Percentiles rank a stretch among this genome's conserved stretches.
Conservation (phyloP, 192 early-diverging fungal species). For the Rhizoclosmatium globosum region DNA sequence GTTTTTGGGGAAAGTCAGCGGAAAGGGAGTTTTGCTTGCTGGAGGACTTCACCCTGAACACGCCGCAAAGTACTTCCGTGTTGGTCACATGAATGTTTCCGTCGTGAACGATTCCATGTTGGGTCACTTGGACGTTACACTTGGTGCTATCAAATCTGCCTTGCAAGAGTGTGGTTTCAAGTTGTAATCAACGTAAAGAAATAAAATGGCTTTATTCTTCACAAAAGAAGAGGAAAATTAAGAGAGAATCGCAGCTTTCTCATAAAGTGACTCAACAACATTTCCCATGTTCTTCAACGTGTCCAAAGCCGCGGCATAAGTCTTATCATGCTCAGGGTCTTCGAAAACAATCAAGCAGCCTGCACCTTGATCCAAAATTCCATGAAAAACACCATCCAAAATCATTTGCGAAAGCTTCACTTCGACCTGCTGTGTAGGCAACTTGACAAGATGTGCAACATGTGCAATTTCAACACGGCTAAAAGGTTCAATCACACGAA, state of each 20-base stretch:
- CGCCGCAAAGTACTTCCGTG: constrained; percentile 91
- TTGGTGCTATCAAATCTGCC: constrained; percentile 48
- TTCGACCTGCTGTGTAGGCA: constrained; percentile 94
- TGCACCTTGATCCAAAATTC: constrained; percentile 97
- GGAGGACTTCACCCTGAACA: constrained; percentile 88
- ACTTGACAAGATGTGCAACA: constrained; percentile 91
- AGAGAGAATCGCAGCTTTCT: constrained; percentile 67
- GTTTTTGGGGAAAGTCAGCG: constrained; percentile 80
- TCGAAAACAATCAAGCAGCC: constrained; percentile 97
- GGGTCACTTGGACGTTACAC: constrained; percentile 54
- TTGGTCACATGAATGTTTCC: constrained; percentile 74
- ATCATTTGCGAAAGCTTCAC: constrained; percentile 99
- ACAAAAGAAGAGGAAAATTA: too few species aligned
- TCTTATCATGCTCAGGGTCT: constrained; percentile 86
- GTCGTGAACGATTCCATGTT: constrained; percentile 44
- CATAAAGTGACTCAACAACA: constrained; percentile 94
- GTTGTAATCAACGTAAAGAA: neutral
- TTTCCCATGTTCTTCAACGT: constrained; percentile 97
- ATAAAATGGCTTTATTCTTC: too few species aligned
- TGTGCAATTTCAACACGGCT: constrained; percentile 96
- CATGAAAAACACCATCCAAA: constrained; percentile 93
- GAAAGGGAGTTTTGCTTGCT: constrained; percentile 85
- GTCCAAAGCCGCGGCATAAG: constrained; percentile 90
- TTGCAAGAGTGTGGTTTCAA: constrained; percentile 47
- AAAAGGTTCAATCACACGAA: constrained; percentile 98